phyloP scores from a whole-genome alignment of 2,329 filamentous ascomycete genomes.

The Penicillium brasilianum region DNA sequence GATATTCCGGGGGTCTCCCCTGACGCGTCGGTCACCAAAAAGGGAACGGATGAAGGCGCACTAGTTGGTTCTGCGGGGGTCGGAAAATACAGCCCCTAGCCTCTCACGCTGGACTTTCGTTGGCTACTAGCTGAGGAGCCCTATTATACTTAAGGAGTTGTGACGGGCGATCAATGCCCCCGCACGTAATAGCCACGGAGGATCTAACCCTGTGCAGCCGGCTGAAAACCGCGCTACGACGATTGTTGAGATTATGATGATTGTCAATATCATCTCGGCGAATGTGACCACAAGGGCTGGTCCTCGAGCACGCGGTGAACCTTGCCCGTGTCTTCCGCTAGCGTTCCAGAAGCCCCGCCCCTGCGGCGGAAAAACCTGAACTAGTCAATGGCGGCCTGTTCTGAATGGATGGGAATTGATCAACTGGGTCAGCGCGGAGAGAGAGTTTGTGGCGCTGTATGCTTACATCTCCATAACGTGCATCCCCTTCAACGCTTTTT shows the following conservation, averaged over 20 bases:
- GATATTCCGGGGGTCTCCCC: not conserved
- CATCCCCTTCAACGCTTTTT: not conserved
- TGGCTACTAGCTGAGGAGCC: slow-evolving; percentile 2
- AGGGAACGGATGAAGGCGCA: not conserved
- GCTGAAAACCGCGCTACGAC: not conserved
- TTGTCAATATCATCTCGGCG: not conserved
- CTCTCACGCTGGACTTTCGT: not conserved
- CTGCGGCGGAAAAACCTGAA: slow-evolving; percentile 14
- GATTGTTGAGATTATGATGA: not conserved
- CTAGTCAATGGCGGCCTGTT: not conserved
- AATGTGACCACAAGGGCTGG: not conserved
- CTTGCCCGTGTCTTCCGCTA: slow-evolving; percentile 20
- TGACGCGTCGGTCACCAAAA: not conserved
- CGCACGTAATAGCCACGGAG: slow-evolving; percentile 12
- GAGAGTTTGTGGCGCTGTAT: slow-evolving; percentile 15
- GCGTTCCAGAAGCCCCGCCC: slow-evolving; percentile 23
- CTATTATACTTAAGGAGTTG: not conserved
- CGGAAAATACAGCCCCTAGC: not conserved
- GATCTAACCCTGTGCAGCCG: slow-evolving; percentile 5
- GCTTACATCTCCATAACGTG: slow-evolving; percentile 1
- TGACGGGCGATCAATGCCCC: not conserved
- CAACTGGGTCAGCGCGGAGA: slow-evolving; percentile 12
- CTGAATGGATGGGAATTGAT: slow-evolving; percentile 10
- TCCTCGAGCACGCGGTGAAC: slow-evolving; percentile 10
- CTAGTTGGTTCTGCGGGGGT: slow-evolving; percentile 6